phyloP scores from a whole-genome alignment of 495 filamentous ascomycete species.

The Aspergillus avenaceus region DNA sequence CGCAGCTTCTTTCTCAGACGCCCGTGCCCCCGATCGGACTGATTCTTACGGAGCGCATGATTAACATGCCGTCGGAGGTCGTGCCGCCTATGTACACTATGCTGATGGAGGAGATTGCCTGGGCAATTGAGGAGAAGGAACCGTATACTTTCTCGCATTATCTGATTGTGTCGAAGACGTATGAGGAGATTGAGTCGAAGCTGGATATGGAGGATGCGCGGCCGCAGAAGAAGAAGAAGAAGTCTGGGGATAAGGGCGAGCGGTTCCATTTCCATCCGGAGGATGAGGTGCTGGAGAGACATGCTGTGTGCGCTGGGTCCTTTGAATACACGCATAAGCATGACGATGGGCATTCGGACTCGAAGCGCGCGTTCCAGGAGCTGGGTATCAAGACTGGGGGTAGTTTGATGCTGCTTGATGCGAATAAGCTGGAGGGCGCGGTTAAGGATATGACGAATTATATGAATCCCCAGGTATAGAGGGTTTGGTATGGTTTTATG shows the following conservation, averaged over 20 bases:
- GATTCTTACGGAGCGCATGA: slow-evolving; percentile 82
- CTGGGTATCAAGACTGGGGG: slow-evolving; percentile 81
- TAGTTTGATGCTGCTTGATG: slow-evolving; percentile 74
- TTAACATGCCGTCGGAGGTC: slow-evolving; percentile 92
- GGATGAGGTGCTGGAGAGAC: slow-evolving; percentile 80
- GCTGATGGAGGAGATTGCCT: slow-evolving; percentile 87
- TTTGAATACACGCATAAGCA: slow-evolving; percentile 75
- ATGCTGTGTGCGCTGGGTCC: slow-evolving; percentile 60
- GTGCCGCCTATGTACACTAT: slow-evolving; percentile 95
- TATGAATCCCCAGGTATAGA: slow-evolving; percentile 42
- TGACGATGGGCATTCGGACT: slow-evolving; percentile 76
- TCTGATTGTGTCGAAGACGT: slow-evolving; percentile 83
- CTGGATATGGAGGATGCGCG: slow-evolving; percentile 66
- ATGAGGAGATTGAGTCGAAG: slow-evolving; percentile 78
- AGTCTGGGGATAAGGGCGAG: slow-evolving; percentile 41
- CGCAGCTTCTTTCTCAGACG: slow-evolving; percentile 50
- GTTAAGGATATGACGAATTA: slow-evolving; percentile 70
- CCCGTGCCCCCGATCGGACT: slow-evolving; percentile 65
- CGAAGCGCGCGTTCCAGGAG: slow-evolving; percentile 91
- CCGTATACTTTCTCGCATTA: slow-evolving; percentile 93
- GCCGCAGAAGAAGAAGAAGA: slow-evolving; percentile 75
- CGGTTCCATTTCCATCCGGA: slow-evolving; percentile 95
- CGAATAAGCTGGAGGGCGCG: slow-evolving; percentile 58
- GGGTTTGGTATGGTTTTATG: slow-evolving; percentile 16
- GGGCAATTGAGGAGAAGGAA: slow-evolving; percentile 85